These are phyloP conservation scores for Phytophthora macrochlamydospora DNA, from an alignment of 352 stramenopile genomes.

Conservation along the genomic window DNA sequence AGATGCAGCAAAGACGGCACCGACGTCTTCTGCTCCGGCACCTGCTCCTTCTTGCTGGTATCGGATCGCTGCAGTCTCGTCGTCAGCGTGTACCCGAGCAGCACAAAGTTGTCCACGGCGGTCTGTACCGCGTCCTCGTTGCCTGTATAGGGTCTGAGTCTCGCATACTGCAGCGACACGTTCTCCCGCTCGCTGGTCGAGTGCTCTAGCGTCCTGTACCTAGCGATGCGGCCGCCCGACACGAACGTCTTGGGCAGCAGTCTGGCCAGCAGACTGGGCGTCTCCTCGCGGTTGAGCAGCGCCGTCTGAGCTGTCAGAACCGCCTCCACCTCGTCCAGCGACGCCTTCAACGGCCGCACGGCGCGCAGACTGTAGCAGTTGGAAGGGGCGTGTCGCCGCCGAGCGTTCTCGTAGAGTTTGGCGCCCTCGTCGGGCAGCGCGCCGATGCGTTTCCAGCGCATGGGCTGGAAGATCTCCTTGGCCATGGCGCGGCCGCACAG, in stretches of 20 bases:
- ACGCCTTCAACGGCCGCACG: constrained; percentile 52
- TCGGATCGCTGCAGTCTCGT: constrained; percentile 65
- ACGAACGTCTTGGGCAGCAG: constrained; percentile 54
- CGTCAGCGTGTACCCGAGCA: constrained; percentile 67
- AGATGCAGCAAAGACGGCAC: constrained; percentile 73
- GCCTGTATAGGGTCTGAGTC: constrained; percentile 40
- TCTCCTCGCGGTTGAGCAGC: constrained; percentile 18
- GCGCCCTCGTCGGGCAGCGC: constrained; percentile 53
- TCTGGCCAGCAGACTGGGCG: constrained; percentile 40
- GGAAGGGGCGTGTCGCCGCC: constrained; percentile 1
- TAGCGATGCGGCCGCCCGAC: constrained; percentile 42
- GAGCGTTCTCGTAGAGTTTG: constrained; percentile 62
- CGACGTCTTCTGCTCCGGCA: constrained; percentile 22
- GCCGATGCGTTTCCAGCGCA: constrained; percentile 72
- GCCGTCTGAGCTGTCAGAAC: constrained; percentile 51
- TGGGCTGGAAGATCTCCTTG: constrained; percentile 73
- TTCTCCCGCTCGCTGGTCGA: constrained; percentile 71
- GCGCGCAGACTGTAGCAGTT: constrained; percentile 57
- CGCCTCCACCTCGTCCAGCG: constrained; percentile 57
- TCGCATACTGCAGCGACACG: constrained; percentile 57
- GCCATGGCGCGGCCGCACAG: constrained; percentile 53
- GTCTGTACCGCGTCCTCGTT: constrained; percentile 7
- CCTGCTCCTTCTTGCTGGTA: constrained; percentile 35
- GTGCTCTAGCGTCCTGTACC: constrained; percentile 58
- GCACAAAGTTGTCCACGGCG: constrained; percentile 53